Base-by-base conservation (phyloP, 169 alveolate species). In the Neospora caninum region DNA sequence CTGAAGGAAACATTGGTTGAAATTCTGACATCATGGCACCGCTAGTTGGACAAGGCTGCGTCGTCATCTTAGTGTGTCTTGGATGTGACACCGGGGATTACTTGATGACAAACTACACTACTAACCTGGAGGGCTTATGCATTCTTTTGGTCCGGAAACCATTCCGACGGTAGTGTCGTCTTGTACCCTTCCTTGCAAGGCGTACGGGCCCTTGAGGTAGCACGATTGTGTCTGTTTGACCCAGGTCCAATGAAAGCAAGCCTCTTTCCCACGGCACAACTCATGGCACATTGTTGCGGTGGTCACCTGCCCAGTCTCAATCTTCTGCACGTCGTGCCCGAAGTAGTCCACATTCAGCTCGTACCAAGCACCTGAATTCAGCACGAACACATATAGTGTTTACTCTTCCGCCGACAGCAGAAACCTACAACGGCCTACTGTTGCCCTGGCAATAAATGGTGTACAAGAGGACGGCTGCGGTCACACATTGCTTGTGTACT, bases 121-220 rank as follows among this genome's bases (percentile, higher is more conserved):
- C 78, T 64, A 25, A 64, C 78, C 78, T 64, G 78, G 78, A 25
- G 78, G 78, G n/a, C 43, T 38, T 78, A 82, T 38, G 36, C 89
- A 82, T 2, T 25, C 67, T 82, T 43, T 82, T 41, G 89, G 38
- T 25, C 89, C 89, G 10, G 89, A 82, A 10, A 82, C 29, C 18
- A 10, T 82, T n/a, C 31, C 67, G 41, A 41, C 29, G 10, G 69
- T 82, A 10, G 54, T 39, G 67, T 25, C 6, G 29, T 82, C 67
- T 18, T 41, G 70, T 22, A 42, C 0, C 41, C 89, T 10, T 4
- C 67, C 69, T 10, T 41, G 38, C 4, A 41, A 36, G 0, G 89
- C 89, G 36, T 42, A 82, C n/a, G 54, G 49, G 38, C 41, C 18
- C 29, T 82, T 82, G 34, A 82, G 89, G 67, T 82, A 82, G 67